Evolutionary conservation across 345 rosid genomes (phyloP).

Genomic region (Cardiospermum halicacabum): DNA sequence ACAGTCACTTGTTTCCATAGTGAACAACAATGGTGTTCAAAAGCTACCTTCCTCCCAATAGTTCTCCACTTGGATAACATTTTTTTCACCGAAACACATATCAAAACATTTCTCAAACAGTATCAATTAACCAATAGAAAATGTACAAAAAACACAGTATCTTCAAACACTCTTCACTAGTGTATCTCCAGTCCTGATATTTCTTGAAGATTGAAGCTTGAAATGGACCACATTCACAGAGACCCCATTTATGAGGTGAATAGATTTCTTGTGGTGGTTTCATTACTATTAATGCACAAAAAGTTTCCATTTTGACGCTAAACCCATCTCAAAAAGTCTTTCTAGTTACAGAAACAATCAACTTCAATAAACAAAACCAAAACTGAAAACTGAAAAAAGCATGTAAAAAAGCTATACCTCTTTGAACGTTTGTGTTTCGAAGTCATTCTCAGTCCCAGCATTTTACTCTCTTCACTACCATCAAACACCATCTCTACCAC

Average conservation of each 20-base stretch:
- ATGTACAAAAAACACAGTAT: conserved; percentile 5
- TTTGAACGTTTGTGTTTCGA: conserved; percentile 74
- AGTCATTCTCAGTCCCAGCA: conserved; percentile 49
- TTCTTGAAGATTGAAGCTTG: conserved; percentile 3
- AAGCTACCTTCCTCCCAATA: conserved; percentile 21
- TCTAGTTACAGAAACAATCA: conserved; percentile 30
- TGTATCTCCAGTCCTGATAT: conserved; percentile 1
- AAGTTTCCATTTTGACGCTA: conserved; percentile 13
- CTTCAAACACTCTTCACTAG: conserved; percentile 1
- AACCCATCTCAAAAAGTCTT: conserved; percentile 22
- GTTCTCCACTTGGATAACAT: conserved; percentile 28
- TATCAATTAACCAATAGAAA: conserved; percentile 6
- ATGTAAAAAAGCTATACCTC: conserved; percentile 55
- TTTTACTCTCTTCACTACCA: conserved; percentile 39
- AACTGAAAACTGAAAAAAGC: conserved; percentile 27
- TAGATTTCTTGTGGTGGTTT: not conserved
- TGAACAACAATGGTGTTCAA: not conserved
- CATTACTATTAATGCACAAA: conserved; percentile 14
- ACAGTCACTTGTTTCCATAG: conserved; percentile 1
- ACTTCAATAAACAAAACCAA: conserved; percentile 20
- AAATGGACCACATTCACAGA: conserved; percentile 25
- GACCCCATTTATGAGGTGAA: conserved; percentile 4
- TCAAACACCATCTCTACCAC: conserved; percentile 51
- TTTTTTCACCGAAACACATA: conserved; percentile 29
- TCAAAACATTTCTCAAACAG: conserved; percentile 13